Base-by-base conservation (phyloP, 441 rosid genomes). In the Adansonia gregorii region DNA sequence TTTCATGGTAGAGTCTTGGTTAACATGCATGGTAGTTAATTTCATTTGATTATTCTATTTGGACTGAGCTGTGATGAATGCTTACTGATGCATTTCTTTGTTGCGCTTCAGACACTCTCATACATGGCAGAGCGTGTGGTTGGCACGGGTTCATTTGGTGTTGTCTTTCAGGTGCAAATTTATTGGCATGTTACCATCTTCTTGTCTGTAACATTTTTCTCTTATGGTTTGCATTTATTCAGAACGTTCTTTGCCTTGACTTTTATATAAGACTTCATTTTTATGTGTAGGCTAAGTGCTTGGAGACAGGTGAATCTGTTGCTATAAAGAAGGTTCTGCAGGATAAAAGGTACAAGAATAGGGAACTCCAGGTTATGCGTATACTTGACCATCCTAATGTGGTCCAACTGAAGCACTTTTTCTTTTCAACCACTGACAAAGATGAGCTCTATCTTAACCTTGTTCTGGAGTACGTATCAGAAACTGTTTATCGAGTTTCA, bases 241-340 rank as follows among this genome's bases (percentile, higher is more conserved):
- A 31, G 48, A 27, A 51, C 52, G 17, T 51, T 43, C 27, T 60
- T 55, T 72, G 19, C 41, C 15, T 43, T 9, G 11, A 35, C 41
- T 35, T 35, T 35, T 35, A 35, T 6, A 4, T 20, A 24, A 58
- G 43, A 12, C 55, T 56, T 51, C 39, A 20, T 81, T 51, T 76
- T 77, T 68, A 17, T 80, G 63, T 66, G 63, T 79, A 94, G 98
- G 97, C 98, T 5, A 94, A 90, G 86, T 93, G 97, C 83, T 70
- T 94, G 60, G 97, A 94, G 84, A 87, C 89, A 2, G 94, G 89
- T 31, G 97, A 91, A 79, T 80, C 90, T 73, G 93, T 94, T 75
- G 97, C 98, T 73, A 94, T 94, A 70, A 94, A 94, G 93, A 94
- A 94, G 87, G 98, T 92, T 74, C 80, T 90, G 78, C 97, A 94